Evolutionary conservation across 2,329 filamentous ascomycete genomes (phyloP).

Genomic region (Hypoxylon sp.): DNA sequence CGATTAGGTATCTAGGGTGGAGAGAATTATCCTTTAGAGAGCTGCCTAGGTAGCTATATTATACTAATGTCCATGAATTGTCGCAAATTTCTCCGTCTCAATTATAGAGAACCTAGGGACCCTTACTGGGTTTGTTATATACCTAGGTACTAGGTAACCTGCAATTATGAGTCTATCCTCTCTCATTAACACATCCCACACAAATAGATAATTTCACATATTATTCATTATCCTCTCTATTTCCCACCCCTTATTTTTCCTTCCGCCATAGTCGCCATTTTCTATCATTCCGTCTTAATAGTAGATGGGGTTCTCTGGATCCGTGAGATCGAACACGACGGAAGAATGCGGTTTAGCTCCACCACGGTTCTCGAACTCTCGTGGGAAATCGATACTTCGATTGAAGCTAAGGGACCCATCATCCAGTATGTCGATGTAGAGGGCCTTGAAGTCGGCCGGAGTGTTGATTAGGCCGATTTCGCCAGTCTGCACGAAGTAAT

Average conservation of each 20-base stretch:
- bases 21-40: neutral
- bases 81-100: too few relatives aligned
- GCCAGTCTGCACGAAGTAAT: conserved; percentile 76
- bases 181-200: neutral
- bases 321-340: conserved; percentile 70
- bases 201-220: neutral
- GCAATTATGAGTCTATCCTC: too few relatives aligned
- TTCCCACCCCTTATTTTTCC: neutral
- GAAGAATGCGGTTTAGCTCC: conserved; percentile 71
- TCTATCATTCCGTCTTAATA: conserved; percentile 54
- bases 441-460: conserved; percentile 72
- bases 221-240: neutral
- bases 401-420: conserved; percentile 73
- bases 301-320: conserved; percentile 66
- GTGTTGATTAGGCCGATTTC: conserved; percentile 74
- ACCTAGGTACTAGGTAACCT: too few relatives aligned
- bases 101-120: too few relatives aligned
- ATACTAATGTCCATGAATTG: too few relatives aligned
- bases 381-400: conserved; percentile 70
- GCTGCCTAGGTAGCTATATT: too few relatives aligned
- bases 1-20: neutral
- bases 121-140: too few relatives aligned
- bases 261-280: neutral
- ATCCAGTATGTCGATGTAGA: conserved; percentile 71
- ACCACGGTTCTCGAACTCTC: conserved; percentile 67